phyloP scores from a whole-genome alignment of 768 basidiomycete species.

The Lentinula boryana region DNA sequence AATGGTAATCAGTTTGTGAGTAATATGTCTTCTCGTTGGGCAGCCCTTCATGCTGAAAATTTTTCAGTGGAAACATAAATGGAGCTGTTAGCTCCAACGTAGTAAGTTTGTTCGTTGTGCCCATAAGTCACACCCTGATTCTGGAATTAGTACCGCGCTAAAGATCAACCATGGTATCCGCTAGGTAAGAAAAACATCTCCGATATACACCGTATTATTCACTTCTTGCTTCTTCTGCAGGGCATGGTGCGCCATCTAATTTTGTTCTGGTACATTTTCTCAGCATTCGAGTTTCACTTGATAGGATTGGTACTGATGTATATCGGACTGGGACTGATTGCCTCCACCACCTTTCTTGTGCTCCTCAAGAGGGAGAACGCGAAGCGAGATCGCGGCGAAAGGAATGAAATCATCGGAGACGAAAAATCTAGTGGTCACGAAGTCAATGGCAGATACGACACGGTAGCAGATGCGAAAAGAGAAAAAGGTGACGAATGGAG shows the following conservation, averaged over 20 bases:
- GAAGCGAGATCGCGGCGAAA: constrained; percentile 60
- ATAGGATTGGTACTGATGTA: constrained; percentile 68
- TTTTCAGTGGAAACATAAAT: constrained; percentile 59
- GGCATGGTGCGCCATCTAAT: constrained; percentile 18
- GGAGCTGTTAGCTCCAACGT: constrained; percentile 76
- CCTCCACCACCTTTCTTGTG: constrained; percentile 33
- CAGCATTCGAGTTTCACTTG: constrained; percentile 9
- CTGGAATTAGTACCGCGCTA: constrained; percentile 49
- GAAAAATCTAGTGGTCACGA: constrained; percentile 28
- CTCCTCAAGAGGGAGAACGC: constrained; percentile 55
- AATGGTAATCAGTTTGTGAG: constrained; percentile 63
- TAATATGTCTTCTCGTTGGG: background rate
- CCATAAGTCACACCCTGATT: background rate
- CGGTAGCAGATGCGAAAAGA: constrained; percentile 56
- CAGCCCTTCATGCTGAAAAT: background rate
- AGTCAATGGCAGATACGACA: constrained; percentile 53
- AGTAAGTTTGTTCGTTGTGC: constrained; percentile 31
- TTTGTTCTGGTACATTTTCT: background rate
- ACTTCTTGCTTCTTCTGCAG: constrained; percentile 10
- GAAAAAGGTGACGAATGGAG: constrained; percentile 75
- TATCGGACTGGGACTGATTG: constrained; percentile 56
- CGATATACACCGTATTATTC: background rate
- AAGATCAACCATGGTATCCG: constrained; percentile 63
- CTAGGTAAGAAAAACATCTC: constrained; percentile 25
- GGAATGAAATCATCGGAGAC: constrained; percentile 62